Conservation (phyloP, 2,329 filamentous ascomycete species). For the Xylaria arbuscula region DNA sequence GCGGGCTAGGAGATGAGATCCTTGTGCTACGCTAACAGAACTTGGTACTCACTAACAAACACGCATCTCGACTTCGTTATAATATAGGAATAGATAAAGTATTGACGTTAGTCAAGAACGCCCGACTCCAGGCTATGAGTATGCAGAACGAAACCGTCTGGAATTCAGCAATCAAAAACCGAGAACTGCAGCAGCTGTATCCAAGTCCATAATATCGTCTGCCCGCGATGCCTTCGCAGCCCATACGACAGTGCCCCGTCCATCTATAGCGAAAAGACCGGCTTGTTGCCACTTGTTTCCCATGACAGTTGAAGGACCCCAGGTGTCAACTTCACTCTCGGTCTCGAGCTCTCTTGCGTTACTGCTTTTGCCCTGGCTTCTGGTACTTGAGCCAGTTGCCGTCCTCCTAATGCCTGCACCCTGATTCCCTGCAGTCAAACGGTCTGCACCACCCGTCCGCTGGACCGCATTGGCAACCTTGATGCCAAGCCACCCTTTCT, state of each 20-base stretch:
- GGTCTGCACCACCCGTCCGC: conserved; percentile 48
- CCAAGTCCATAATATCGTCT: conserved; percentile 66
- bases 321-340: conserved; percentile 52
- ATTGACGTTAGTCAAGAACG: conserved; percentile 10
- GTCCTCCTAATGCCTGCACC: conserved; percentile 51
- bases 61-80: not conserved
- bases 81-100: not conserved
- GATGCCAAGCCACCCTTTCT: conserved; percentile 65
- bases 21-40: not conserved
- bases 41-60: not conserved
- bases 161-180: conserved; percentile 34
- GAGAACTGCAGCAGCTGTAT: conserved; percentile 55
- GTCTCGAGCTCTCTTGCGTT: conserved; percentile 48
- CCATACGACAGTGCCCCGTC: conserved; percentile 62
- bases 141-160: conserved; percentile 1
- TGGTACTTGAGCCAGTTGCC: conserved; percentile 40
- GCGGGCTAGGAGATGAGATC: not conserved
- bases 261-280: conserved; percentile 63
- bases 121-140: conserved; percentile 14
- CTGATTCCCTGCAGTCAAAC: conserved; percentile 46
- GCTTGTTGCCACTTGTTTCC: conserved; percentile 69
- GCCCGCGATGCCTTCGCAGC: conserved; percentile 60
- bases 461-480: conserved; percentile 61
- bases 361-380: conserved; percentile 41
- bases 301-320: conserved; percentile 58